Evolutionary conservation across 306 rosid species (phyloP).

Genomic region (Cucurbita ficifolia): DNA sequence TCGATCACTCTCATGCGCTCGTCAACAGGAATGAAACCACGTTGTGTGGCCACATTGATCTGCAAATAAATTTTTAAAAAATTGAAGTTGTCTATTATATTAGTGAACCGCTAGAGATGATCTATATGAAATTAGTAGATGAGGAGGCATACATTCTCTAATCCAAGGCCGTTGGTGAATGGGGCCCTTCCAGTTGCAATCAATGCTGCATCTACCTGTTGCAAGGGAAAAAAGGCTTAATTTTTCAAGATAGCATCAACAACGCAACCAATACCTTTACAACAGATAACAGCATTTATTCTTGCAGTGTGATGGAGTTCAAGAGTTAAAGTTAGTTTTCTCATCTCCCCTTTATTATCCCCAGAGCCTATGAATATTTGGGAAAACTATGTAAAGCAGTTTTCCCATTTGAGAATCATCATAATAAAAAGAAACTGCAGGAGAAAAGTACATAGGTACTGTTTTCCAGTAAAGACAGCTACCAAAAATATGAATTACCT

Average conservation of each 20-base stretch:
- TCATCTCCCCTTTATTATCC: not conserved
- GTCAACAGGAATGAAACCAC: constrained; percentile 89
- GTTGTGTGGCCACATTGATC: constrained; percentile 71
- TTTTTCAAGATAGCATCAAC: not conserved
- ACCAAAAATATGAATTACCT: constrained; percentile 35
- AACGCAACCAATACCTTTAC: not conserved
- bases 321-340: not conserved
- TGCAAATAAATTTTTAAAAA: constrained; percentile 20
- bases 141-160: constrained; percentile 65
- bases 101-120: not conserved
- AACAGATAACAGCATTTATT: not conserved
- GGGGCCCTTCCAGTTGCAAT: constrained; percentile 99
- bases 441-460: no score
- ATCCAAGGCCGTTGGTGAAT: constrained; percentile 85
- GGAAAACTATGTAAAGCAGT: not conserved
- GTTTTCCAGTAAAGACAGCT: not conserved
- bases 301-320: not conserved
- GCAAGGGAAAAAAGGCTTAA: constrained; percentile 7
- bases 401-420: not conserved
- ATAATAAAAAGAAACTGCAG: no score
- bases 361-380: not conserved
- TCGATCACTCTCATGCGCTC: constrained; percentile 81
- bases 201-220: constrained; percentile 87
- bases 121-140: not conserved
- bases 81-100: not conserved